Percentiles rank a stretch among this genome's conserved stretches.
These are phyloP conservation scores for Fraxinus platypoda DNA, from an alignment of 305 asterid species.

Conservation along the genomic window DNA sequence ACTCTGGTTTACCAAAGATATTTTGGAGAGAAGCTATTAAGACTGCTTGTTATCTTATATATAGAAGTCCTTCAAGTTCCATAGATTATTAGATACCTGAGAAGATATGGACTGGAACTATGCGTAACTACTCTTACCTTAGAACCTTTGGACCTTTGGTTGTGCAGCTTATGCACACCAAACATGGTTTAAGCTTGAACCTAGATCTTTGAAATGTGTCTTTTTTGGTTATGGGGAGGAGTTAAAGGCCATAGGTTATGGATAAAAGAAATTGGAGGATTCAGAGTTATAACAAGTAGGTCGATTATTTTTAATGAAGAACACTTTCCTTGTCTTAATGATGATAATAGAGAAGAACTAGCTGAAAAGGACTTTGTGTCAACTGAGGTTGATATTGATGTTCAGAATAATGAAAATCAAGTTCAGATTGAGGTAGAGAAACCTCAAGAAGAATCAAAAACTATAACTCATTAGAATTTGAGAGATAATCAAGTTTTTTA, in stretches of 20 bases:
- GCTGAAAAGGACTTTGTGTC: too few relatives aligned
- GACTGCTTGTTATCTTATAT: too few relatives aligned
- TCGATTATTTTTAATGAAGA: too few relatives aligned
- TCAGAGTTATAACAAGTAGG: neutral
- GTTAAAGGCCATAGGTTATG: neutral
- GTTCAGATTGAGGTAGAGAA: too few relatives aligned
- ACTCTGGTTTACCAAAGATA: neutral
- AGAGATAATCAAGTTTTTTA: too few relatives aligned
- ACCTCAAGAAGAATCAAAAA: too few relatives aligned
- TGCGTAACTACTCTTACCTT: neutral
- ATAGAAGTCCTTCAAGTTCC: neutral
- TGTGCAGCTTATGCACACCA: neutral
- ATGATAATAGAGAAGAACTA: neutral
- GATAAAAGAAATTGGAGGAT: neutral
- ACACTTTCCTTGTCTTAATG: neutral
- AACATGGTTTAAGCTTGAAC: neutral
- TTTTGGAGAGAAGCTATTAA: too few relatives aligned
- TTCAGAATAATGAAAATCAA: too few relatives aligned
- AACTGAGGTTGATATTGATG: too few relatives aligned
- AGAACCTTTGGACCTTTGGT: neutral
- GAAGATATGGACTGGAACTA: neutral
- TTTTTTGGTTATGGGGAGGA: neutral
- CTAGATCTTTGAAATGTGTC: neutral
- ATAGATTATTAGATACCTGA: neutral
- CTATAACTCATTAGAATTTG: too few relatives aligned